Evolutionary conservation across 495 filamentous ascomycete genomes (phyloP), one percentile per base, ranked within the genome.

Genomic region (Penicilliopsis zonata): DNA sequence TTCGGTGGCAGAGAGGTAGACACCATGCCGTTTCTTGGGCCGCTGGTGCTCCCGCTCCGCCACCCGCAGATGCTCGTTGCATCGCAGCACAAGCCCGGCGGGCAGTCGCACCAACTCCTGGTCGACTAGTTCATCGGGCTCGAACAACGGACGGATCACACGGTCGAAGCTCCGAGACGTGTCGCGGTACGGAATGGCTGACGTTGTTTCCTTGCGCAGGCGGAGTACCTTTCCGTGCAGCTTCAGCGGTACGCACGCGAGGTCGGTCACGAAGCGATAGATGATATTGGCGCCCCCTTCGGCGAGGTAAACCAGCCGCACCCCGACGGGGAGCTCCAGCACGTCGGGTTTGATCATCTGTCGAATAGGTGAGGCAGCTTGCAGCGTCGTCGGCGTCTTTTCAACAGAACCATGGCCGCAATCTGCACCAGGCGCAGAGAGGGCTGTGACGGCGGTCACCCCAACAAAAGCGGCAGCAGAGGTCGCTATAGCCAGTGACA

Each of bases 271-370:
- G 33, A 79, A 66, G 22, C 69, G 65, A 42, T 79, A 86, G 46
- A 85, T 74, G 28, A 74, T 57, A 47, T 86, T 84, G 18, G 80
- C 78, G 26, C 77, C 77, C 9, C 80, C 80, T 49, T 86, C 80
- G 7, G 69, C 68, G 6, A 74, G 57, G 38, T 72, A 76, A 13
- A 58, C 35, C 16, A 74, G 57, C 30, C 55, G 53, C 46, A 55
- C 48, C 38, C 55, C 58, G 35, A 22, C 22, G 5, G 59, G 60
- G 45, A 66, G 58, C 41, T 66, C 59, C 2, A 57, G 42, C 8
- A 48, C 30, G 42, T 31, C 50, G 20, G 51, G 48, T 31, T 59
- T 57, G 13, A 54, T 59, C 60, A 64, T 64, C 47, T 46, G 45
- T 46, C 28, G 35, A 22, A 33, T 41, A 9, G 35, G 39, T 9